Conservation (phyloP, 2,329 filamentous ascomycete genomes). For the Clarireedia paspali region DNA sequence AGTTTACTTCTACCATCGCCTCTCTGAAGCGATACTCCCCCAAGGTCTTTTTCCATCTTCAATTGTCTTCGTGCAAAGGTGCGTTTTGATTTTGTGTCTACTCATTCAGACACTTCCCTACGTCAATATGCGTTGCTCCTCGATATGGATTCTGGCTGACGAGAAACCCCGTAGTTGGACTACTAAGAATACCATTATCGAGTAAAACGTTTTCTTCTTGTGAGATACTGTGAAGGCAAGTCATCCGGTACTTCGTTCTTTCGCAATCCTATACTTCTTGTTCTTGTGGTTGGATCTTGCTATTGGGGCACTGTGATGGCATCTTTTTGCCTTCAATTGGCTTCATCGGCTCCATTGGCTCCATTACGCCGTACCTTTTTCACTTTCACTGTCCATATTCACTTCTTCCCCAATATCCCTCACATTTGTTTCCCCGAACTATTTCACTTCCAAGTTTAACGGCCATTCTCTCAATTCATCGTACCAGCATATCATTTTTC, state of each 20-base stretch:
- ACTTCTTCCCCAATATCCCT: not conserved
- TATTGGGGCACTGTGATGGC: too few relatives aligned
- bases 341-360: too few relatives aligned
- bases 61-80: conserved; percentile 16
- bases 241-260: conserved; percentile 1
- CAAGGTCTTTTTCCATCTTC: conserved; percentile 1
- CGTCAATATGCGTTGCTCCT: not conserved
- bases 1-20: conserved; percentile 7
- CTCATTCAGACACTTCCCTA: not conserved
- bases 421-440: not conserved
- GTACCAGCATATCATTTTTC: not conserved
- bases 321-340: too few relatives aligned
- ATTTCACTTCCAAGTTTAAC: not conserved
- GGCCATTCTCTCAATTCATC: not conserved
- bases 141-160: conserved; percentile 9
- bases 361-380: not conserved
- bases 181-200: conserved; percentile 11
- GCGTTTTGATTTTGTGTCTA: not conserved
- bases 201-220: conserved; percentile 12
- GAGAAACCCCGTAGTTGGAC: conserved; percentile 11
- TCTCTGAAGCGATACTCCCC: conserved; percentile 3
- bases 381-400: not conserved
- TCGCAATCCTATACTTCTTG: not conserved
- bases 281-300: not conserved
- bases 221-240: conserved; percentile 23